Evolutionary conservation across 1,284 basidiomycete species (phyloP).

Genomic region (Chalciporus sp.): DNA sequence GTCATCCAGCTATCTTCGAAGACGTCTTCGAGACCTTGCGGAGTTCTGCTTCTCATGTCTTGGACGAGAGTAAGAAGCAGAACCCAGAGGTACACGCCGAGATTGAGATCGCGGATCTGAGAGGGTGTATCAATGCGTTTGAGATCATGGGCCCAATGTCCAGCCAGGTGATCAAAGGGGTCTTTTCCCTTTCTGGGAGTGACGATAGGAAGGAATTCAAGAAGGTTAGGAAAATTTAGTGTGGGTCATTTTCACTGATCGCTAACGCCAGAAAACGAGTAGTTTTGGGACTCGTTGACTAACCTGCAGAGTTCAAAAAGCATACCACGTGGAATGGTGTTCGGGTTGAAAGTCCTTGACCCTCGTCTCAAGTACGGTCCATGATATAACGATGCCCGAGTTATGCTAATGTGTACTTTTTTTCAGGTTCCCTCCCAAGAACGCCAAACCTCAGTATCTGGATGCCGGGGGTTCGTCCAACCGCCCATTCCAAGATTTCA

Average conservation of each 20-base stretch:
- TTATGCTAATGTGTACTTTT: not conserved
- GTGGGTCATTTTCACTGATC: not conserved
- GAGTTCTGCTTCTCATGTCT: constrained; percentile 48
- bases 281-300: constrained; percentile 73
- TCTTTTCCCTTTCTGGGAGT: constrained; percentile 57
- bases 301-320: constrained; percentile 65
- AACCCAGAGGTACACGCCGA: constrained; percentile 37
- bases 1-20: constrained; percentile 74
- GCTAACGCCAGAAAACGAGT: constrained; percentile 6
- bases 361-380: constrained; percentile 68
- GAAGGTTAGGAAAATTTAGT: constrained; percentile 43
- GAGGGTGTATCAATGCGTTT: constrained; percentile 74
- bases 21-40: constrained; percentile 56
- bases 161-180: constrained; percentile 76
- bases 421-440: constrained; percentile 78
- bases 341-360: constrained; percentile 81
- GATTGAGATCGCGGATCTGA: constrained; percentile 70
- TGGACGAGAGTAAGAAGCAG: constrained; percentile 45
- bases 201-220: constrained; percentile 61
- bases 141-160: constrained; percentile 87
- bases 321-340: constrained; percentile 70
- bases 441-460: constrained; percentile 49
- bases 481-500: constrained; percentile 30
- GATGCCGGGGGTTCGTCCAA: constrained; percentile 16
- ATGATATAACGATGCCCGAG: not conserved